Conservation (phyloP, 345 rosid genomes). For the Lepidium africanum region DNA sequence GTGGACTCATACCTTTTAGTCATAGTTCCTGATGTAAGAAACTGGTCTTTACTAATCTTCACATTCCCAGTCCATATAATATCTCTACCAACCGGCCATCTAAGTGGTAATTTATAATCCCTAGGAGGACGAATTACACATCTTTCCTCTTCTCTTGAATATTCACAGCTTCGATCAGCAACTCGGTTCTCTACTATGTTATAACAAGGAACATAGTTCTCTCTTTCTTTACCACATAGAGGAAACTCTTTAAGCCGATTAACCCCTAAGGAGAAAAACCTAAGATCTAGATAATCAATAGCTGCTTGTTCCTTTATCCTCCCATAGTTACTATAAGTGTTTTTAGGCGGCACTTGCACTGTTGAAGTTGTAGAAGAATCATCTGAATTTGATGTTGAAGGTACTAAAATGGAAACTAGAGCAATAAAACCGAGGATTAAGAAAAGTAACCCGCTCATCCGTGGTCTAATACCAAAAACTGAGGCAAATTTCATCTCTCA, state of each 20-base stretch:
- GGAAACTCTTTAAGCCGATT: constrained; percentile 41
- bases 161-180: constrained; percentile 73
- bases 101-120: constrained; percentile 77
- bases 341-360: constrained; percentile 20
- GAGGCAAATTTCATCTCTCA: constrained; percentile 48
- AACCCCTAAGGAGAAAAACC: constrained; percentile 46
- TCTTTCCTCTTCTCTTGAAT: constrained; percentile 31
- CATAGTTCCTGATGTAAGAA: constrained; percentile 91
- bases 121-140: constrained; percentile 82
- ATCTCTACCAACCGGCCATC: constrained; percentile 88
- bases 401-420: constrained; percentile 54
- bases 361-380: constrained; percentile 32
- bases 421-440: constrained; percentile 57
- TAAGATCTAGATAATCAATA: constrained; percentile 65
- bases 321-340: constrained; percentile 55
- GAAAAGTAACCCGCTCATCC: constrained; percentile 51
- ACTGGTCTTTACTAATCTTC: constrained; percentile 82
- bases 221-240: constrained; percentile 79
- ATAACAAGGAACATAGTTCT: constrained; percentile 81
- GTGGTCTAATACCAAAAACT: constrained; percentile 57
- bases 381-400: constrained; percentile 45
- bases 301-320: constrained; percentile 79
- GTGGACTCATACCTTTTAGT: constrained; percentile 59
- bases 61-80: constrained; percentile 90
- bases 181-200: constrained; percentile 54